Evolutionary conservation across 345 rosid species (phyloP).

Genomic region (Acer campestre): DNA sequence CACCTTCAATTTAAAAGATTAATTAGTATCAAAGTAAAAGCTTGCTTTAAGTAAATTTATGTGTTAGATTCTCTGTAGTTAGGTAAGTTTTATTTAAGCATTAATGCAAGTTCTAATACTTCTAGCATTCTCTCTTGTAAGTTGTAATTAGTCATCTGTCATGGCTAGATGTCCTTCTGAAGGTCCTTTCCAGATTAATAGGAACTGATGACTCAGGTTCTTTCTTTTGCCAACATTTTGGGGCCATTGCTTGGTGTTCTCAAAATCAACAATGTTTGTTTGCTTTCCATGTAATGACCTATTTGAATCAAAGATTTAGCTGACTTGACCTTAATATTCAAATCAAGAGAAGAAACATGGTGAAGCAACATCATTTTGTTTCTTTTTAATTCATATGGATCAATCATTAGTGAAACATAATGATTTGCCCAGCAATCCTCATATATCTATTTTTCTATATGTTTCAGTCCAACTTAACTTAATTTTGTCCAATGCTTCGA

Average conservation of each 20-base stretch:
- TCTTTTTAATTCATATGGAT: background rate
- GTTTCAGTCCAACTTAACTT: background rate
- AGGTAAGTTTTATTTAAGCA: background rate
- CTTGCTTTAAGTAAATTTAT: background rate
- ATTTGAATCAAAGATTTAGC: conserved; percentile 5
- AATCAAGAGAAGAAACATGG: background rate
- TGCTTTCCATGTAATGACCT: background rate
- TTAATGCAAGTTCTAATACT: background rate
- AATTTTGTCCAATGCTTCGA: background rate
- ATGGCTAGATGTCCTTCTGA: background rate
- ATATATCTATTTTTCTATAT: background rate
- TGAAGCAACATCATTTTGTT: background rate
- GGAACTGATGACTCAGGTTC: background rate
- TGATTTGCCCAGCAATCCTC: background rate
- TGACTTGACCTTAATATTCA: background rate
- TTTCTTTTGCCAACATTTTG: background rate
- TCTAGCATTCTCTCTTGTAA: background rate
- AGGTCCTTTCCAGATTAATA: background rate
- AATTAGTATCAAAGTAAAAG: conserved; percentile 7
- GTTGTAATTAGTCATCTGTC: background rate
- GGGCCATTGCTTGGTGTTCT: background rate
- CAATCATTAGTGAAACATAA: background rate
- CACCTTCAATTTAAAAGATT: conserved; percentile 53
- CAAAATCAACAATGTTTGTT: background rate
- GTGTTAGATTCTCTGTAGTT: background rate